A percentile compares a stretch with the other conserved stretches of the same genome.
These are phyloP conservation scores for Candida orba DNA, from an alignment of 805 yeast species.

Conservation along the genomic window DNA sequence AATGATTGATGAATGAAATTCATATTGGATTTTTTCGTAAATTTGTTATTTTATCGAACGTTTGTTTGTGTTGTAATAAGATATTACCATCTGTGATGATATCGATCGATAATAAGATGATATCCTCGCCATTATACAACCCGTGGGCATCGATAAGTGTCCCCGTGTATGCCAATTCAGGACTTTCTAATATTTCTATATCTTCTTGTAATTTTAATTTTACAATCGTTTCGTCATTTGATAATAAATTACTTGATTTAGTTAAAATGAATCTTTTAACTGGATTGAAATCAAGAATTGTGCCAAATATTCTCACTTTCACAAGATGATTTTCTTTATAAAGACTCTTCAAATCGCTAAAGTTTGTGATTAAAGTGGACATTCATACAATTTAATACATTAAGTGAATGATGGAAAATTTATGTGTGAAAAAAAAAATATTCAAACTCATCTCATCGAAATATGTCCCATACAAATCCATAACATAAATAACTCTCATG, in stretches of 20 bases:
- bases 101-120: conserved; percentile 6
- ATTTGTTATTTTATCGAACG: neutral
- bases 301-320: conserved; percentile 18
- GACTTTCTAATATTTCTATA: conserved; percentile 4
- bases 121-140: conserved; percentile 11
- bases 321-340: conserved; percentile 9
- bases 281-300: conserved; percentile 16
- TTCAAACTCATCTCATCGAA: no score
- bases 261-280: conserved; percentile 8
- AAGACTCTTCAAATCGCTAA: neutral
- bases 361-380: neutral
- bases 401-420: no score
- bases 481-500: no score
- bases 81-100: conserved; percentile 4
- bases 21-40: neutral
- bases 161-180: conserved; percentile 15
- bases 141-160: conserved; percentile 16
- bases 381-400: no score
- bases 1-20: no score
- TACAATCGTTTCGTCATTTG: conserved; percentile 4
- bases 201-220: conserved; percentile 13
- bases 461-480: no score
- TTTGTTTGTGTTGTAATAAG: neutral
- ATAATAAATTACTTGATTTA: conserved; percentile 10
- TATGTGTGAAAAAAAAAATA: neutral